These are phyloP conservation scores for Acanthamoeba sp. DNA, from an alignment of 208 protist species.

Conservation along the genomic window DNA sequence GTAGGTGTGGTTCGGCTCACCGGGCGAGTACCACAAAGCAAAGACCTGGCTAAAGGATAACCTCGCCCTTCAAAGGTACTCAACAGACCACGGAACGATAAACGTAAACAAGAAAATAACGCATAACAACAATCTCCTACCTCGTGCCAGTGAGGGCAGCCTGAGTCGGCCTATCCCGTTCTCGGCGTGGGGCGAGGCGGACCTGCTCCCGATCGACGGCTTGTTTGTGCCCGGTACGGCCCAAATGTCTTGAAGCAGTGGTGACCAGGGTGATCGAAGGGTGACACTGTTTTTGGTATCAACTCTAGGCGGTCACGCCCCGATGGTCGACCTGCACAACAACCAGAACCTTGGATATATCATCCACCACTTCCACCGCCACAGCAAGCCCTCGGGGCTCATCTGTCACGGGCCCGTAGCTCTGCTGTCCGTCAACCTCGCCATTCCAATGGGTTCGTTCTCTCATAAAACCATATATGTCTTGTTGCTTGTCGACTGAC, in stretches of 20 bases:
- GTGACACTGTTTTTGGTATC: no score
- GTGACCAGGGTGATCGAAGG: no score
- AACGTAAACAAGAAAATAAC: no score
- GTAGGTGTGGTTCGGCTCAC: background rate
- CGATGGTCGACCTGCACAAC: conserved; percentile 20
- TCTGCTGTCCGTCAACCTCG: background rate
- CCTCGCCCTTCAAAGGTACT: background rate
- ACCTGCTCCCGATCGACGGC: conserved; percentile 17
- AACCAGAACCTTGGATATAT: conserved; percentile 29
- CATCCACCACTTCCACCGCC: conserved; percentile 24
- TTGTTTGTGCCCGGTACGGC: background rate
- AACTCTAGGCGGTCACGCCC: background rate
- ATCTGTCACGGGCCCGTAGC: conserved; percentile 4
- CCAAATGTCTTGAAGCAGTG: background rate
- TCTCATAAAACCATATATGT: background rate
- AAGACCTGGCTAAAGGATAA: background rate
- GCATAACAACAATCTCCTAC: no score
- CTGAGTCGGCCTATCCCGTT: background rate
- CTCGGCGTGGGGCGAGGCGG: conserved; percentile 2
- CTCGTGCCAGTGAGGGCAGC: background rate
- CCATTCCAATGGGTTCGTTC: conserved; percentile 19
- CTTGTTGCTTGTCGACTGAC: background rate
- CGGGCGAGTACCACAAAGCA: background rate
- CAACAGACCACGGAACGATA: background rate
- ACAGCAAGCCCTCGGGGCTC: background rate